Evolutionary conservation across 495 filamentous ascomycete species (phyloP), one percentile per base, ranked within the genome.

Genomic region (Penicillium antarcticum): DNA sequence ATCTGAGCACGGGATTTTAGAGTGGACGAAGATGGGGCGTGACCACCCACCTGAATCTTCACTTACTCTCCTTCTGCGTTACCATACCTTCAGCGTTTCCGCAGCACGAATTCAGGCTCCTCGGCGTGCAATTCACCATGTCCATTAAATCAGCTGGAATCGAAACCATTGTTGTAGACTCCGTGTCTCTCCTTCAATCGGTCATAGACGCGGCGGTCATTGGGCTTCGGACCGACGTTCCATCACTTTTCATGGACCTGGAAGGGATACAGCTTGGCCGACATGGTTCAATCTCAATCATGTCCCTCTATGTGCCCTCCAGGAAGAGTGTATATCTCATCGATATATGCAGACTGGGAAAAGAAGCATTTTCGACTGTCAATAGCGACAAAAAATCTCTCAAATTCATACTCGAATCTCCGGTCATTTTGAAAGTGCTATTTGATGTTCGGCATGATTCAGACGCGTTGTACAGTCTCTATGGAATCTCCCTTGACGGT

Each of bases 261-360:
- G 80, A 82, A 64, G 82, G 81, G 12, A 61, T 72, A n/a, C 55
- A 65, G 6, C 76, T 83, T 34, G 68, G 47, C 26, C 67, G 78
- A 1, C 33, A 77, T 12, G 79, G 81, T 42, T 67, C 70, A 9
- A 60, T 84, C 7, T 80, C 76, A 11, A 67, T 84, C 33, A 49
- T 85, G 2, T 58, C 69, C n/a, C 23, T 82, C 5, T 60, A 60
- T 38, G 54, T 72, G 47, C 58, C 41, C 32, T 26, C 21, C 33
- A 35, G 4, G 9, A 35, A 45, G 12, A 36, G 4, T 26, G 12
- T 32, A 7, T 80, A 70, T 57, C 62, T 86, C 11, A 52, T 85
- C 53, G 80, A 84, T 55, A 56, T 84, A 32, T 65, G 77, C 50
- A 62, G 48, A 8, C 74, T 86, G 1, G 60, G 60, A 16, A 13